These are phyloP conservation scores for Naganishia vishniacii DNA, from an alignment of 768 basidiomycete species.

Conservation along the genomic window DNA sequence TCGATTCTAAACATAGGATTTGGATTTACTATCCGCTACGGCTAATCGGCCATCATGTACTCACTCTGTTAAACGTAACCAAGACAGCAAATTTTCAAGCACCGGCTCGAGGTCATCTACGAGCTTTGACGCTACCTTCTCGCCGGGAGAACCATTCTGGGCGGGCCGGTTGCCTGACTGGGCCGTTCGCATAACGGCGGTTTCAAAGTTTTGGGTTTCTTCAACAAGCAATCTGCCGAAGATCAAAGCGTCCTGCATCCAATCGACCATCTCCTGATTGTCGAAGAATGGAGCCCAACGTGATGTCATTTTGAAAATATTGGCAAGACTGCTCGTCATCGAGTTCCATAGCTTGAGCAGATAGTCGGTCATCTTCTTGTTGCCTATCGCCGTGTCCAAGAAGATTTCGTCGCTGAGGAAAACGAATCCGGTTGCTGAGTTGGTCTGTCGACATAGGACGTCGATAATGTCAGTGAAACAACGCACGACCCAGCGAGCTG, in stretches of 20 bases:
- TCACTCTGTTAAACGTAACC: slow-evolving; percentile 69
- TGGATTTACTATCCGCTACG: slow-evolving; percentile 21
- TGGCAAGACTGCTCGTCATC: slow-evolving; percentile 71
- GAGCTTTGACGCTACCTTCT: slow-evolving; percentile 62
- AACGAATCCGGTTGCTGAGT: slow-evolving; percentile 16
- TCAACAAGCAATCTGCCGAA: slow-evolving; percentile 81
- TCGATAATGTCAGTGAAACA: slow-evolving; percentile 91
- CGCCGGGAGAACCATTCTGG: background rate
- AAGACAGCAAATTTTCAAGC: slow-evolving; percentile 69
- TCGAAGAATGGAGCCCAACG: slow-evolving; percentile 76
- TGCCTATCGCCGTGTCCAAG: slow-evolving; percentile 35
- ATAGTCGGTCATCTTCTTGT: slow-evolving; percentile 52
- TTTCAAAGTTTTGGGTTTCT: slow-evolving; percentile 73
- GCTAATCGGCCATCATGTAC: background rate
- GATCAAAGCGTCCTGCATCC: slow-evolving; percentile 98
- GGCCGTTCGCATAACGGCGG: slow-evolving; percentile 54
- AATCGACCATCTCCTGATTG: slow-evolving; percentile 76
- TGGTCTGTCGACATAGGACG: slow-evolving; percentile 59
- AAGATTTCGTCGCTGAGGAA: slow-evolving; percentile 36
- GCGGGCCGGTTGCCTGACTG: slow-evolving; percentile 33
- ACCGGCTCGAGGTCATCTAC: slow-evolving; percentile 70
- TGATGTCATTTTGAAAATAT: slow-evolving; percentile 79
- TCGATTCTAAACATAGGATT: slow-evolving; percentile 51
- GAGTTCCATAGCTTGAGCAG: slow-evolving; percentile 72
- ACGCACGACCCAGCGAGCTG: slow-evolving; percentile 81